Evolutionary conservation across 116 monocot species (phyloP).

Genomic region (Zostera marina): DNA sequence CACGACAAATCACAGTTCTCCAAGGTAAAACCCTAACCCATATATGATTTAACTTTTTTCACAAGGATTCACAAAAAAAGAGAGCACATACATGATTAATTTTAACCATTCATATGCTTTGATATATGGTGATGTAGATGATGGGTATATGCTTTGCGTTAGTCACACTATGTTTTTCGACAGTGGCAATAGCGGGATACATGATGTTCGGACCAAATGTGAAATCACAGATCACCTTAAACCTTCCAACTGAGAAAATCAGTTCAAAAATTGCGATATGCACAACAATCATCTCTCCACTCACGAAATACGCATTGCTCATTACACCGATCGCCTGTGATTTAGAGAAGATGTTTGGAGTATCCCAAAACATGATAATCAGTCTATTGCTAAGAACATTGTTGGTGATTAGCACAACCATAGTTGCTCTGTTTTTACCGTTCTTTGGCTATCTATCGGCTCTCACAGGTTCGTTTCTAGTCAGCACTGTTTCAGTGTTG

Average conservation of each 20-base stretch:
- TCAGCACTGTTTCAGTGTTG: slow-evolving; percentile 41
- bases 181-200: slow-evolving; percentile 59
- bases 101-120: too few relatives aligned
- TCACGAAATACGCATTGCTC: slow-evolving; percentile 59
- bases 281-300: slow-evolving; percentile 60
- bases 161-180: slow-evolving; percentile 38
- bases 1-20: slow-evolving; percentile 37
- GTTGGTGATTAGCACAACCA: slow-evolving; percentile 43
- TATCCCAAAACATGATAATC: slow-evolving; percentile 12
- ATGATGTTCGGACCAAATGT: slow-evolving; percentile 52
- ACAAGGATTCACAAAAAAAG: too few relatives aligned
- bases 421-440: slow-evolving; percentile 40
- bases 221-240: slow-evolving; percentile 67
- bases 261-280: slow-evolving; percentile 66
- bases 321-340: slow-evolving; percentile 44
- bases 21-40: slow-evolving; percentile 3
- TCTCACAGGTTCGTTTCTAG: slow-evolving; percentile 54
- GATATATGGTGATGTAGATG: slow-evolving; percentile 31
- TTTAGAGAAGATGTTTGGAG: slow-evolving; percentile 32
- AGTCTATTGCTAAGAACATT: slow-evolving; percentile 28
- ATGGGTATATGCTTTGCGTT: slow-evolving; percentile 42
- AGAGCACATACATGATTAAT: too few relatives aligned
- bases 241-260: slow-evolving; percentile 35
- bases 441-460: slow-evolving; percentile 53
- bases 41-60: too few relatives aligned